A percentile compares a stretch with the other conserved stretches of the same genome.
Evolutionary conservation across 2,329 filamentous ascomycete genomes (phyloP).

Genomic region (Thyridium curvatum): DNA sequence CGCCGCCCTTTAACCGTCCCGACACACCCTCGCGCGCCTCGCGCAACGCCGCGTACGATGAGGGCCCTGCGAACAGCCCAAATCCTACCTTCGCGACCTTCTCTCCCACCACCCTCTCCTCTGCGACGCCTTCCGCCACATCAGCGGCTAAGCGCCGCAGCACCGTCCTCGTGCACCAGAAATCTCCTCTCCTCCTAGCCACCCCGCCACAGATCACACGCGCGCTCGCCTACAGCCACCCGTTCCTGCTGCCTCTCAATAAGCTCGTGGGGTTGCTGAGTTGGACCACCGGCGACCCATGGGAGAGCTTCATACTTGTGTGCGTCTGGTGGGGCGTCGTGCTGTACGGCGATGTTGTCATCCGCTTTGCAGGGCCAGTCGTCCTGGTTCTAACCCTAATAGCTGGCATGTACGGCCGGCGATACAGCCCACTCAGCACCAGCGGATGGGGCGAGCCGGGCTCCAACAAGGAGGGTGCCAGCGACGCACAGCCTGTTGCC

Average conservation of each 20-base stretch:
- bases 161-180: conserved; percentile 93
- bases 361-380: conserved; percentile 77
- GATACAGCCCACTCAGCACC: conserved; percentile 85
- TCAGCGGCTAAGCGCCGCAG: conserved; percentile 71
- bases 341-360: conserved; percentile 79
- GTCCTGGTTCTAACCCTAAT: conserved; percentile 76
- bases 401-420: conserved; percentile 82
- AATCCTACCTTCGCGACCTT: conserved; percentile 82
- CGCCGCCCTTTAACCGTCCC: conserved; percentile 16
- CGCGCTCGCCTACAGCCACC: conserved; percentile 91
- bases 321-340: conserved; percentile 79
- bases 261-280: conserved; percentile 78
- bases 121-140: conserved; percentile 47
- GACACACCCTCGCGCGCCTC: conserved; percentile 15
- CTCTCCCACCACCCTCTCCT: conserved; percentile 73
- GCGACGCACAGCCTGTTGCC: conserved; percentile 14
- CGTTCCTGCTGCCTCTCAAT: conserved; percentile 86
- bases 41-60: conserved; percentile 25
- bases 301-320: conserved; percentile 92
- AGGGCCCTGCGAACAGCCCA: conserved; percentile 27
- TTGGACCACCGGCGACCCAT: conserved; percentile 90
- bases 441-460: conserved; percentile 61
- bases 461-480: conserved; percentile 19
- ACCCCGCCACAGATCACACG: conserved; percentile 93
- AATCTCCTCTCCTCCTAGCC: conserved; percentile 85